These are phyloP conservation scores for Lyophyllum shimeji DNA, from an alignment of 768 basidiomycete genomes.

Conservation along the genomic window DNA sequence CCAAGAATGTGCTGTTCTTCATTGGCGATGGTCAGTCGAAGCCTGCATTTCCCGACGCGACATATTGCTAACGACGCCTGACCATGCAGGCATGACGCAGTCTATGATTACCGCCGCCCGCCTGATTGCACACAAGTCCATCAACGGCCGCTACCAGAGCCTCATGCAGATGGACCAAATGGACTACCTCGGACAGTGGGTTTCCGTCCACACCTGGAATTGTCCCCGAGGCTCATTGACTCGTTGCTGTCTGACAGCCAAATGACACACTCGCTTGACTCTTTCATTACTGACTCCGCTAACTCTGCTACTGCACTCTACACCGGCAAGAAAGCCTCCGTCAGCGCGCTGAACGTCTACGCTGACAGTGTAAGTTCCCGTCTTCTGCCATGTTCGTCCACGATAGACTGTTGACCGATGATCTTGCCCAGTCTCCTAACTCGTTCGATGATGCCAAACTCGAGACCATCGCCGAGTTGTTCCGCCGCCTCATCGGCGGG, in stretches of 20 bases:
- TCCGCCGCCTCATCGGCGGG: constrained; percentile 38
- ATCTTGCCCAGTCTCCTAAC: constrained; percentile 30
- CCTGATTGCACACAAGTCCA: constrained; percentile 44
- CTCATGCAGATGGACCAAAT: constrained; percentile 50
- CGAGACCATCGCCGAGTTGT: constrained; percentile 44
- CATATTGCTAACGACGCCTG: background rate
- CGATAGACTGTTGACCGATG: background rate
- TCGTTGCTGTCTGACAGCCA: constrained; percentile 24
- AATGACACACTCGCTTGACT: constrained; percentile 49
- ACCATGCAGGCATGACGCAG: constrained; percentile 42
- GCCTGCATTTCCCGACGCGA: background rate
- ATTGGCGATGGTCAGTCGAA: constrained; percentile 40
- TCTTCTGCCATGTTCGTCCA: background rate
- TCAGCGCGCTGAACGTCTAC: constrained; percentile 41
- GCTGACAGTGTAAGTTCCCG: constrained; percentile 37
- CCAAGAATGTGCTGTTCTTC: constrained; percentile 46
- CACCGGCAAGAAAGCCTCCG: constrained; percentile 43
- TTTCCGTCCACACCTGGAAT: background rate
- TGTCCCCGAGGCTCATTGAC: background rate
- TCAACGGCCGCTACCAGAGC: constrained; percentile 45
- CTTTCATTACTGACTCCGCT: constrained; percentile 48
- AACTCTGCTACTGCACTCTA: constrained; percentile 47
- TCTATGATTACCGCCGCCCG: constrained; percentile 48
- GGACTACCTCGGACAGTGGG: constrained; percentile 43
- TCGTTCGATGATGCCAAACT: constrained; percentile 44